Conservation (phyloP, 495 filamentous ascomycete genomes). For the Gamarada debralockiae region DNA sequence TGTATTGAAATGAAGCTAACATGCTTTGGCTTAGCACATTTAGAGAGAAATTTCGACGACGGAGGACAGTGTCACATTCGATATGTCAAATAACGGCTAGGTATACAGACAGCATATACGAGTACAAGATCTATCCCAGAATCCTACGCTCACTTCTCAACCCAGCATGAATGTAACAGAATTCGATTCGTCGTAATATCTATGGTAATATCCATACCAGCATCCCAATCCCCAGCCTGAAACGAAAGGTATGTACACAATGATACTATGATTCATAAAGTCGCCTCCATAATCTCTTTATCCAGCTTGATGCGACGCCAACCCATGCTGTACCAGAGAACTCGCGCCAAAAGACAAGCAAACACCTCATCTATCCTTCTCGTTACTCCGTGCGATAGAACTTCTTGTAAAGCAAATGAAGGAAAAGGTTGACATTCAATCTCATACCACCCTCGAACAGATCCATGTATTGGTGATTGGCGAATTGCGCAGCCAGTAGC, state of each 20-base stretch:
- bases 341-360: constrained; percentile 1
- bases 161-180: too few relatives aligned
- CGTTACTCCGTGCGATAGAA: constrained; percentile 76
- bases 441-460: constrained; percentile 84
- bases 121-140: too few relatives aligned
- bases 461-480: constrained; percentile 90
- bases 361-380: constrained; percentile 7
- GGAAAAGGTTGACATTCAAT: constrained; percentile 91
- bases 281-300: not conserved
- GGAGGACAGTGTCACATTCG: not conserved
- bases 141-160: too few relatives aligned
- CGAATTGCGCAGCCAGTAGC: constrained; percentile 93
- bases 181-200: constrained; percentile 17
- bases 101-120: not conserved
- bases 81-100: too few relatives aligned
- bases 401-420: constrained; percentile 97
- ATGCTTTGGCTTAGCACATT: not conserved
- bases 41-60: not conserved
- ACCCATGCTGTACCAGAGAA: constrained; percentile 14
- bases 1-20: not conserved
- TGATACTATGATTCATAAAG: constrained; percentile 17
- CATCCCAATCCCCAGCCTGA: constrained; percentile 2
- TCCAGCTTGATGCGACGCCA: constrained; percentile 18
- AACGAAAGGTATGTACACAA: constrained; percentile 24
- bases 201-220: constrained; percentile 2